These are phyloP conservation scores for Hippophae tibetana DNA, from an alignment of 306 rosid species.

Conservation along the genomic window DNA sequence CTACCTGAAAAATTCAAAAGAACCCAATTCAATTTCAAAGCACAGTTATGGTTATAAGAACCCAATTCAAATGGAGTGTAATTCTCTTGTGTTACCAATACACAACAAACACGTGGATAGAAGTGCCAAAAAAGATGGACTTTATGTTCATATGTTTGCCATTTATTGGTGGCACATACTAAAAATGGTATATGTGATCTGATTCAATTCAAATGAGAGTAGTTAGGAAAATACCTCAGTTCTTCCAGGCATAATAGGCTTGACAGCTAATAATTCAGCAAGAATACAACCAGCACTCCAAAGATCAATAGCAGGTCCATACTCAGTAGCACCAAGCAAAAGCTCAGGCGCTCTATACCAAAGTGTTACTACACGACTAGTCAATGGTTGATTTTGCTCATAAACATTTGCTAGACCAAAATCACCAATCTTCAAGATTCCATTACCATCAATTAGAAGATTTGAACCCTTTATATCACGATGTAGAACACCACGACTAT, in stretches of 20 bases:
- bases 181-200: too few species aligned
- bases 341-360: slow-evolving; percentile 99
- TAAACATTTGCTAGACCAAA: slow-evolving; percentile 75
- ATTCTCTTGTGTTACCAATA: too few species aligned
- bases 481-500: slow-evolving; percentile 69
- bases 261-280: slow-evolving; percentile 70
- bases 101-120: too few species aligned
- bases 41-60: too few species aligned
- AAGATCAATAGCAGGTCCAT: slow-evolving; percentile 67
- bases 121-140: too few species aligned
- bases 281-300: slow-evolving; percentile 95
- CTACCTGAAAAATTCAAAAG: slow-evolving; percentile 8
- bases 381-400: slow-evolving; percentile 55
- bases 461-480: slow-evolving; percentile 97
- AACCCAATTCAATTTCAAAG: too few species aligned
- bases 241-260: slow-evolving; percentile 95
- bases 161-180: too few species aligned
- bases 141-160: too few species aligned
- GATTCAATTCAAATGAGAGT: too few species aligned
- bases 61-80: too few species aligned
- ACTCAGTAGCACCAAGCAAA: slow-evolving; percentile 76
- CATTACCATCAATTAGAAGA: slow-evolving; percentile 59
- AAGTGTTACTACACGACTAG: slow-evolving; percentile 87
- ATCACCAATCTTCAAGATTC: slow-evolving; percentile 86
- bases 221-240: slow-evolving; percentile 48